phyloP scores from a whole-genome alignment of 305 asterid species.

The Fraxinus paxiana region DNA sequence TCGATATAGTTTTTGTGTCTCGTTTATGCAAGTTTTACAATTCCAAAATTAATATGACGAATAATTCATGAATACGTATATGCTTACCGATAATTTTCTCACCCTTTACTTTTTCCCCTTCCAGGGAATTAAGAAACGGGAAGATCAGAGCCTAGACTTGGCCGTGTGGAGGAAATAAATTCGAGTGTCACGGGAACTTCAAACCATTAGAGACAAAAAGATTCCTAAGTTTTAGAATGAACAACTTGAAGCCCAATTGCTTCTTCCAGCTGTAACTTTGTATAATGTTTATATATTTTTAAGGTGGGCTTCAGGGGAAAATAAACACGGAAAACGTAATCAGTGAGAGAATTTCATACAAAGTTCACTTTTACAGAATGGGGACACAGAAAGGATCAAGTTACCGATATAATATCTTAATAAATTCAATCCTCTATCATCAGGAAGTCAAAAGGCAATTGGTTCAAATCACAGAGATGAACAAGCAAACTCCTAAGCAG shows the following conservation, averaged over 20 bases:
- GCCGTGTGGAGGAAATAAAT: neutral
- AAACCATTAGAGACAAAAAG: neutral
- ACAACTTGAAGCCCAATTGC: neutral
- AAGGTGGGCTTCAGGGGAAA: neutral
- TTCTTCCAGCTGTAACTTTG: neutral
- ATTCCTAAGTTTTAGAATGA: neutral
- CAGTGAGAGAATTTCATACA: neutral
- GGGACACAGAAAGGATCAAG: neutral
- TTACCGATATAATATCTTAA: neutral
- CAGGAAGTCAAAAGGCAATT: slow-evolving; percentile 10
- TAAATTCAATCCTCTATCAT: neutral
- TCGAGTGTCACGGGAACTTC: neutral
- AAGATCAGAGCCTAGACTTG: neutral
- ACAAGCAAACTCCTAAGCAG: slow-evolving; percentile 3
- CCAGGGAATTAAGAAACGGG: neutral
- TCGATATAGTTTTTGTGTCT: neutral
- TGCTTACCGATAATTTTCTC: neutral
- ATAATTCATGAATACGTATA: neutral
- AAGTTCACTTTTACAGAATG: neutral
- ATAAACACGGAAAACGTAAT: neutral
- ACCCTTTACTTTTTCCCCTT: neutral
- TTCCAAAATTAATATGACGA: neutral
- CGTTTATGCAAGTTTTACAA: neutral
- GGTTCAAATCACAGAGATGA: slow-evolving; percentile 1
- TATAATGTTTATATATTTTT: neutral